Base-by-base conservation (phyloP, 352 stramenopile species). In the Thraustochytrium striatum region DNA sequence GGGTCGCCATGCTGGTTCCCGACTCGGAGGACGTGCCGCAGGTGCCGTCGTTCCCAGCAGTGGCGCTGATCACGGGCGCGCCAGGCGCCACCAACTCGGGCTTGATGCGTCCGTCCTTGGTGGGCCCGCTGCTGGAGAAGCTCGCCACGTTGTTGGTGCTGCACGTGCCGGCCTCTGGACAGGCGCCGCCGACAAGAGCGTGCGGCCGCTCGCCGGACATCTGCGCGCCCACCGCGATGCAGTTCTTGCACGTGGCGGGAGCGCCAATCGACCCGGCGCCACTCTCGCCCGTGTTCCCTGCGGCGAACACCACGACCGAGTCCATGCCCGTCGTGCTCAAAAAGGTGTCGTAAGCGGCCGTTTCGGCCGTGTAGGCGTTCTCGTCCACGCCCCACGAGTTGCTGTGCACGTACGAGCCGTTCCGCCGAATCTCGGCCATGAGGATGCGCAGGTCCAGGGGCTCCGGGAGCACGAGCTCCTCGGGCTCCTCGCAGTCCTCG, bases 1-100 rank as follows among this genome's bases (percentile, higher is more conserved):
- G 92, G 7, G 91, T 92, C 11, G 91, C 85, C 83, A 96, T 93
- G 0, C 69, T 85, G 0, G 92, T 96, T 28, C 91, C 91, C 1
- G 82, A 84, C 55, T 21, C 16, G 25, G 25, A 55, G 25, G 47
- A 55, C 47, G 25, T 55, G 47, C 25, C 47, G 25, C 47, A 55
- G 47, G 16, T 55, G 16, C 16, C 25, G 47, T 25, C 47, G 25
- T 25, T 55, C 47, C 16, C 47, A 21, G 47, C 47, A 25, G 47
- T 21, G 47, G 16, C 47, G 25, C 16, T 55, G 47, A 84, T 25
- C 8, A 88, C 69, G 25, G 43, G 39, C 0, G 83, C 50, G 19
- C 91, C 91, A 0, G 91, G 91, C 1, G 88, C 89, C 2, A 93
- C 85, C 0, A 94, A 57, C 47, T 94, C 89, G 0, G 89, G 89